Evolutionary conservation across 768 basidiomycete species (phyloP).

Genomic region (Suillus placidus): DNA sequence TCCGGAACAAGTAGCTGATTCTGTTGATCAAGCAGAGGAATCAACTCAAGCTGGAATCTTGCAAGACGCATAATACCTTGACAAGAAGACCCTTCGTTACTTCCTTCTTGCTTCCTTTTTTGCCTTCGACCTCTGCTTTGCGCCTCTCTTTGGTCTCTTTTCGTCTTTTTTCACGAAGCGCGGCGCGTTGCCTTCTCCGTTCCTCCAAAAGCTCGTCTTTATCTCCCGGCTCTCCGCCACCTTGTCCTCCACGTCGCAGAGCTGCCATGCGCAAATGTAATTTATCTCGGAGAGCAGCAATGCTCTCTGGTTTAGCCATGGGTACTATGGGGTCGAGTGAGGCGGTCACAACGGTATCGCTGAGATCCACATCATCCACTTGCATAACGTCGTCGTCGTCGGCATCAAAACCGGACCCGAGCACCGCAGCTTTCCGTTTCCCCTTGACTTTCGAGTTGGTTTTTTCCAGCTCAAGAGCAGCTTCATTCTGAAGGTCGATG

Average conservation of each 20-base stretch:
- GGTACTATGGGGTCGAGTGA: conserved; percentile 45
- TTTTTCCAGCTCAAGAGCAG: conserved; percentile 32
- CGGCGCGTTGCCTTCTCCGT: conserved; percentile 72
- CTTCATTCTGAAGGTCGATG: conserved; percentile 72
- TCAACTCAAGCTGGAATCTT: neutral
- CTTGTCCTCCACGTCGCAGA: conserved; percentile 53
- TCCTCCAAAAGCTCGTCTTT: conserved; percentile 86
- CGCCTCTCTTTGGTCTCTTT: conserved; percentile 88
- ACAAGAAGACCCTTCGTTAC: conserved; percentile 22
- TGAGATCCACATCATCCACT: conserved; percentile 37
- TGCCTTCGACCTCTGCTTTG: conserved; percentile 60
- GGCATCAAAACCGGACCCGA: conserved; percentile 33
- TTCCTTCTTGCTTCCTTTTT: conserved; percentile 47
- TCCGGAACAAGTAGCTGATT: conserved; percentile 76
- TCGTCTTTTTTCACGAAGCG: conserved; percentile 81
- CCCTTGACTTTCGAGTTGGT: conserved; percentile 37
- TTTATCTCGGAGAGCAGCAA: conserved; percentile 67
- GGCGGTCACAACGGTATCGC: conserved; percentile 20
- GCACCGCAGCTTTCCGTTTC: conserved; percentile 49
- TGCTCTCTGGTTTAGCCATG: conserved; percentile 66
- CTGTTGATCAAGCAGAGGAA: conserved; percentile 36
- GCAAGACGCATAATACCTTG: conserved; percentile 37
- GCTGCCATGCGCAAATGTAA: conserved; percentile 73
- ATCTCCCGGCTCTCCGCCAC: conserved; percentile 51
- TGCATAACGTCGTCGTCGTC: conserved; percentile 29